phyloP scores from a whole-genome alignment of 352 stramenopile genomes.

The Aphanomyces euteiches region DNA sequence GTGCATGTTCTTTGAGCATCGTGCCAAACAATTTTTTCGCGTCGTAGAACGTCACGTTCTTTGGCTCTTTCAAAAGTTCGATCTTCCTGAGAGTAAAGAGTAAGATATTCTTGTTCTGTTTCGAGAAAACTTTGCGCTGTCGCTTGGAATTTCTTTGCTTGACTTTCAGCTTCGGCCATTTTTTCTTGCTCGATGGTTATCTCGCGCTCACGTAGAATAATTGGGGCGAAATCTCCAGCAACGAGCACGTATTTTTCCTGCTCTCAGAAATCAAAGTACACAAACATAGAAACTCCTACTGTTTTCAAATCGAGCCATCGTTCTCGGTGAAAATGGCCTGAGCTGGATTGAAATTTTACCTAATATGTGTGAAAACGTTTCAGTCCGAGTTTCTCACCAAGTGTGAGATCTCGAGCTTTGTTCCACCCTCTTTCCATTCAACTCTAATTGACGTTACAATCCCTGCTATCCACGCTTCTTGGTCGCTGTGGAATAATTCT shows the following conservation, averaged over 20 bases:
- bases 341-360: conserved; percentile 14
- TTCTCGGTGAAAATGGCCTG: conserved; percentile 50
- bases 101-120: conserved; percentile 25
- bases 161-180: background rate
- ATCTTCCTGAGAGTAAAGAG: conserved; percentile 17
- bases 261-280: background rate
- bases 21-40: conserved; percentile 6
- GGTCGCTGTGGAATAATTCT: background rate
- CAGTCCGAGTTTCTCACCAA: conserved; percentile 39
- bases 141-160: conserved; percentile 14
- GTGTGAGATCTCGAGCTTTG: conserved; percentile 55
- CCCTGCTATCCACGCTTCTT: conserved; percentile 24
- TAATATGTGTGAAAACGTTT: conserved; percentile 31
- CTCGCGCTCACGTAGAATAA: conserved; percentile 3
- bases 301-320: conserved; percentile 38
- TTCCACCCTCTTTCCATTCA: conserved; percentile 65
- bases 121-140: conserved; percentile 20
- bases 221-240: conserved; percentile 3
- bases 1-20: conserved; percentile 32
- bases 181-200: conserved; percentile 12
- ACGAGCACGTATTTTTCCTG: conserved; percentile 22
- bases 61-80: conserved; percentile 20
- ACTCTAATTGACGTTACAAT: conserved; percentile 55
- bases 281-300: background rate
- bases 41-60: conserved; percentile 12